phyloP scores from a whole-genome alignment of 2,329 filamentous ascomycete species.

The Ampelomyces quisqualis region DNA sequence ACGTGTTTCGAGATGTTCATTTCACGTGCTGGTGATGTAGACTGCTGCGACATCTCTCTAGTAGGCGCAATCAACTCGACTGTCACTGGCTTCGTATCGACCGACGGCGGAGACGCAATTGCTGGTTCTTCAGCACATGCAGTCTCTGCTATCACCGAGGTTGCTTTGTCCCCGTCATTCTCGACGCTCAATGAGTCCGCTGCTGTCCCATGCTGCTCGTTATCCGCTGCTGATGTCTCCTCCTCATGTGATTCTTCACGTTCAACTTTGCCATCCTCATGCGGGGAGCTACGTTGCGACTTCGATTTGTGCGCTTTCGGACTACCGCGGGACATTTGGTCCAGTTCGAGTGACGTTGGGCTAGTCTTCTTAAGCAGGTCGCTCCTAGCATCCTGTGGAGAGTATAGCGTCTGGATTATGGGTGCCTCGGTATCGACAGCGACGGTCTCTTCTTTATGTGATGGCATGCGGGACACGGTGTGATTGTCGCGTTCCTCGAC shows the following conservation, averaged over 20 bases:
- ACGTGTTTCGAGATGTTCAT: background rate
- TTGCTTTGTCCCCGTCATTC: too few species aligned
- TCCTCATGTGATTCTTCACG: too few species aligned
- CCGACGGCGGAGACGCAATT: background rate
- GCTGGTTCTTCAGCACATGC: too few species aligned
- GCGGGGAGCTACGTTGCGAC: conserved; percentile 5
- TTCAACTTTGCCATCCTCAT: too few species aligned
- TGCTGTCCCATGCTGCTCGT: too few species aligned
- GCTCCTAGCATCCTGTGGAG: conserved; percentile 42
- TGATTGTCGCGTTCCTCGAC: conserved; percentile 3
- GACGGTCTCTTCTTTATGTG: conserved; percentile 3
- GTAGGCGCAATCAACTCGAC: background rate
- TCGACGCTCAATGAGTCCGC: too few species aligned
- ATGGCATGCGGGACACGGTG: conserved; percentile 1
- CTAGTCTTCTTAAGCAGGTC: conserved; percentile 22
- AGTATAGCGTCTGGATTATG: conserved; percentile 23
- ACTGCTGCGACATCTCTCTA: background rate
- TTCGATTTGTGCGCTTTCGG: conserved; percentile 21
- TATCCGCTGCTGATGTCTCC: too few species aligned
- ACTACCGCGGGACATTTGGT: conserved; percentile 8
- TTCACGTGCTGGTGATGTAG: background rate
- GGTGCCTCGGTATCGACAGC: background rate
- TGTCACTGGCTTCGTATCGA: background rate
- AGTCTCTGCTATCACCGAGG: too few species aligned
- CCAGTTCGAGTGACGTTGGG: conserved; percentile 1